A percentile compares a stretch with the other conserved stretches of the same genome.
Evolutionary conservation across 768 basidiomycete genomes (phyloP).

Genomic region (Gymnopilus dilepis): DNA sequence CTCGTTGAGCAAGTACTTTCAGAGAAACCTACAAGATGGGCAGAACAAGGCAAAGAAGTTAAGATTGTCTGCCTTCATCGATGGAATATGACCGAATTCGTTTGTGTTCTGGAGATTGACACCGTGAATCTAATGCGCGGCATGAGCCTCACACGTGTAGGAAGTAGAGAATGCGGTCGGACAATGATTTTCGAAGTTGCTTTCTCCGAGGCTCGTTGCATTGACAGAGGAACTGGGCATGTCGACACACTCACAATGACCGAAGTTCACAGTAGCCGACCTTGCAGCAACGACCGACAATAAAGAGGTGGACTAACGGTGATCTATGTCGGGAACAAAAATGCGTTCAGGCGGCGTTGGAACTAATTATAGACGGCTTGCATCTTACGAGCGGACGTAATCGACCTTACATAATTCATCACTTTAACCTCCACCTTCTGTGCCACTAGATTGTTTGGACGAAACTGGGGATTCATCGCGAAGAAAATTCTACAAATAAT

Average conservation of each 20-base stretch:
- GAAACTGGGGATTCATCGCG: too few species aligned
- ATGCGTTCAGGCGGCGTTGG: too few species aligned
- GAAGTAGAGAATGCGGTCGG: neutral
- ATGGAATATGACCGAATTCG: neutral
- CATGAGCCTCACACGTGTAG: conserved; percentile 10
- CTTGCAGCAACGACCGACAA: neutral
- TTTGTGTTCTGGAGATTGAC: neutral
- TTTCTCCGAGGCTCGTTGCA: neutral
- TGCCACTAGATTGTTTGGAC: too few species aligned
- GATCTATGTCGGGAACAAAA: neutral
- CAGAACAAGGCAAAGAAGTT: neutral
- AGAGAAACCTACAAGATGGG: neutral
- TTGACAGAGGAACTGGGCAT: neutral
- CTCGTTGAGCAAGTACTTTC: neutral
- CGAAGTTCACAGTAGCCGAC: neutral
- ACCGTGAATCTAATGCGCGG: conserved; percentile 2
- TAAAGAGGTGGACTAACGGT: neutral
- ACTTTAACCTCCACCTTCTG: too few species aligned
- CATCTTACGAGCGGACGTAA: too few species aligned
- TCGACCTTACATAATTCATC: too few species aligned
- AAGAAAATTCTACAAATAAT: too few species aligned
- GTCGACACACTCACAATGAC: neutral
- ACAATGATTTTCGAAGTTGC: neutral
- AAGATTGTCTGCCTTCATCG: neutral
- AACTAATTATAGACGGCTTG: too few species aligned